Conservation (phyloP, 1,139 yeast genomes). For the Geotrichum cucujoidarum region DNA sequence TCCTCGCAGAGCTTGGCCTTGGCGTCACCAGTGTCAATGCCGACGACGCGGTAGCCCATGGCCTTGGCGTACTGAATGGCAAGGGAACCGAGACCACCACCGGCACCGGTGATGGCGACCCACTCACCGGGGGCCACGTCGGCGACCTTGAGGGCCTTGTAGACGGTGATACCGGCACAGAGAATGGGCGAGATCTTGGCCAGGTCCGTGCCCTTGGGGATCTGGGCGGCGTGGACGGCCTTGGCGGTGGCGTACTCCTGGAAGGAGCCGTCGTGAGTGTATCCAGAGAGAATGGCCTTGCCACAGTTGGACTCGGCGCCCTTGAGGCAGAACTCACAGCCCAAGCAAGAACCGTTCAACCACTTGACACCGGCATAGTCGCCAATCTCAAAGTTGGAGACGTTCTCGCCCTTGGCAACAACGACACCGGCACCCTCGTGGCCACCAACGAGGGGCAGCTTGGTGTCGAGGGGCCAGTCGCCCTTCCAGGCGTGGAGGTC, state of each 20-base stretch:
- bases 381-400: slow-evolving; percentile 65
- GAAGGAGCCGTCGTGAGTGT: slow-evolving; percentile 68
- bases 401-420: slow-evolving; percentile 63
- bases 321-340: slow-evolving; percentile 67
- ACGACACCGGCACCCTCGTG: slow-evolving; percentile 87
- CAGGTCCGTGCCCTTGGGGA: slow-evolving; percentile 59
- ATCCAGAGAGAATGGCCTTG: slow-evolving; percentile 58
- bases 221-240: slow-evolving; percentile 68
- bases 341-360: slow-evolving; percentile 65
- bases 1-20: slow-evolving; percentile 48
- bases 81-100: slow-evolving; percentile 66
- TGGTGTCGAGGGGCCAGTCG: slow-evolving; percentile 62
- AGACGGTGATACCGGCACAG: slow-evolving; percentile 69
- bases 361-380: slow-evolving; percentile 72
- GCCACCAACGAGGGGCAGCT: slow-evolving; percentile 71
- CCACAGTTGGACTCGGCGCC: slow-evolving; percentile 65
- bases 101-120: slow-evolving; percentile 68
- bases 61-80: slow-evolving; percentile 67
- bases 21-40: slow-evolving; percentile 60
- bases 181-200: slow-evolving; percentile 60
- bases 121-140: slow-evolving; percentile 56
- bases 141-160: slow-evolving; percentile 65
- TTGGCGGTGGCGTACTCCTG: slow-evolving; percentile 72
- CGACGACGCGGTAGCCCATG: slow-evolving; percentile 62
- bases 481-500: slow-evolving; percentile 70